Base-by-base conservation (phyloP, 176 grass and related monocot species). In the Bonia amplexicaulis region DNA sequence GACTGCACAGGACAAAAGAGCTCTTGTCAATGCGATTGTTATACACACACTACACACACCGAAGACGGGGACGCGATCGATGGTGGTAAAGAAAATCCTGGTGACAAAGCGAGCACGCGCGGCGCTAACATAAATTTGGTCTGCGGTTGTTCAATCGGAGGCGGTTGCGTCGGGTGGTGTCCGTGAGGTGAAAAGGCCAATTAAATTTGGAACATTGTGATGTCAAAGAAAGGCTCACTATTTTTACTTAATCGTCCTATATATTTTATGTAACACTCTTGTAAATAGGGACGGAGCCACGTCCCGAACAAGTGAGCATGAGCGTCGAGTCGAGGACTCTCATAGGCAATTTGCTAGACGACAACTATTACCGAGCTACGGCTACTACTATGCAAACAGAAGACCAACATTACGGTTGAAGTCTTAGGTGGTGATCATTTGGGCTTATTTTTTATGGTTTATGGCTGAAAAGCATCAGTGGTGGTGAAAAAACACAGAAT, bases 71-170 rank as follows among this genome's bases (percentile, higher is more conserved):
- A 76, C 68, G 51, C 3, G 16, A 25, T 23, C 3, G 16, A 25
- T 23, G 45, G 25, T 7, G 51, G 35, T 49, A 44, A 69, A 53
- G 17, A 58, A 76, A 37, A 19, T 33, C n/a, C 2, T 35, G 76
- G 66, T 90, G 87, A 78, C 81, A 62, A 55, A 61, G 76, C 80
- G 60, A 80, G 87, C 76, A 87, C 61, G 87, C 80, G 87, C 39
- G 20, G 22, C 51, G 31, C 13, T n/a, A 64, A 41, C 72, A 82
- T 74, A 66, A 77, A 65, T 23, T 41, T 74, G 45, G 23, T 52
- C 23, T 35, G 69, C 5, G 26, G 82, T 71, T 84, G 75, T 57
- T 53, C 66, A 84, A 84, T 49, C 13, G 16, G 52, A 57, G 19
- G 78, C 31, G 39, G 69, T 45, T 83, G 54, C n/a, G 73, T 12